Evolutionary conservation across 345 rosid species (phyloP), one percentile per base, ranked within the genome.

Genomic region (Trapa incisa): DNA sequence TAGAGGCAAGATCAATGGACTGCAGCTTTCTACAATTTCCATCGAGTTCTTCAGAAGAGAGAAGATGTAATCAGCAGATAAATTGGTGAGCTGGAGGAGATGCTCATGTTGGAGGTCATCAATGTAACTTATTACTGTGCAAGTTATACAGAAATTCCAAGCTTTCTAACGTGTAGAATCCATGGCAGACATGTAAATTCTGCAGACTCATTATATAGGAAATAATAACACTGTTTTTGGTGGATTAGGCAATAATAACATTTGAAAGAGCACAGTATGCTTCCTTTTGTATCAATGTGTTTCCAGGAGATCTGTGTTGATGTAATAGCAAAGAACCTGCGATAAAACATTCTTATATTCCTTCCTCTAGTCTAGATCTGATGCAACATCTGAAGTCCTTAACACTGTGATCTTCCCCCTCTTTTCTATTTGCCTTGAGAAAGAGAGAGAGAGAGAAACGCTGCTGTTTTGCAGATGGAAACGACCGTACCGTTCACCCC

Each of bases 201-300:
- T 89, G 78, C 47, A 87, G 79, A 73, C 78, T 86, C 93, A 91
- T 87, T 7, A 74, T 66, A 63, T 72, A 83, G 70, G 79, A 50
- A 71, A 80, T 57, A 58, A 89, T 77, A 74, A 84, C 80, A 69
- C 76, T 73, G 29, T 22, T 22, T 22, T 22, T 22, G 29, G 29
- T 22, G 29, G 29, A 22, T 22, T 22, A 22, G 70, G 79, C 56
- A 71, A 80, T 57, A 58, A 89, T 77, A 74, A 84, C 80, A 69
- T 75, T 73, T 52, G 98, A 87, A 38, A 85, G 77, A 65, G 87
- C 74, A 78, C 69, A 66, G 65, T 77, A 80, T 47, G 91, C 96
- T 68, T 85, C 79, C 76, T 70, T 76, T 70, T 96, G 73, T 66
- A 60, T 69, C 65, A 80, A 54, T 73, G 83, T 71, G 75, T 79